Base-by-base conservation (phyloP, 768 basidiomycete species). In the Termitomyces sp. region DNA sequence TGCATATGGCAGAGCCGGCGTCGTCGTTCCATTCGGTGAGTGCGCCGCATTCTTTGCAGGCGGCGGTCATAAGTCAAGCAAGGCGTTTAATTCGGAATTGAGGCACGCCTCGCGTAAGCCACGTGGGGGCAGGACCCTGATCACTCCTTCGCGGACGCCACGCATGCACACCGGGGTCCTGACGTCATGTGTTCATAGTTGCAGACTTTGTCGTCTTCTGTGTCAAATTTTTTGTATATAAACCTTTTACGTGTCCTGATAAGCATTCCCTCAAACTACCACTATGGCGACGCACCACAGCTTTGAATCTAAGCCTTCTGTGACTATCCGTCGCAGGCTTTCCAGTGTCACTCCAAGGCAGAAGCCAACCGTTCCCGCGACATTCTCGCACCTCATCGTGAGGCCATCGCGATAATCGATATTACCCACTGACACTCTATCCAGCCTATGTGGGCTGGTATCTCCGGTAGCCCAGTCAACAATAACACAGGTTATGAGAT, bases 401-500 rank as follows among this genome's bases (percentile, higher is more conserved):
- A 70, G 83, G 51, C 48, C 43, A 55, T 58, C 46, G 50, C 54
- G 51, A 58, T 63, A 45, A 58, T 60, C 56, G 40, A 54, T 62
- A 63, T 66, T 60, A 46, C 46, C 52, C 58, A 58, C 54, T 66
- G 50, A 60, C 62, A 52, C 54, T 52, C 62, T 56, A 41, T 41
- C 37, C 65, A 92, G 90, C 87, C 90, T 21, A 90, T 93, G 90
- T 93, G 90, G 89, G 88, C 85, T 58, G 90, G 88, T 63, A 77
- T 91, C 48, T 85, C 88, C 3, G 88, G 87, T 40, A 72, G 71
- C 22, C 66, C 82, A 46, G 66, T 84, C 65, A 77, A 83, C 65
- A 81, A 82, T 64, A 80, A 78, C 54, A 79, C 77, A 49, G 71
- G 78, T 54, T 83, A 79, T 56, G 88, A 91, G 70, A 71, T 93